Evolutionary conservation across 164 flowering plant genomes (phyloP).

Genomic region (Warburgia ugandensis): DNA sequence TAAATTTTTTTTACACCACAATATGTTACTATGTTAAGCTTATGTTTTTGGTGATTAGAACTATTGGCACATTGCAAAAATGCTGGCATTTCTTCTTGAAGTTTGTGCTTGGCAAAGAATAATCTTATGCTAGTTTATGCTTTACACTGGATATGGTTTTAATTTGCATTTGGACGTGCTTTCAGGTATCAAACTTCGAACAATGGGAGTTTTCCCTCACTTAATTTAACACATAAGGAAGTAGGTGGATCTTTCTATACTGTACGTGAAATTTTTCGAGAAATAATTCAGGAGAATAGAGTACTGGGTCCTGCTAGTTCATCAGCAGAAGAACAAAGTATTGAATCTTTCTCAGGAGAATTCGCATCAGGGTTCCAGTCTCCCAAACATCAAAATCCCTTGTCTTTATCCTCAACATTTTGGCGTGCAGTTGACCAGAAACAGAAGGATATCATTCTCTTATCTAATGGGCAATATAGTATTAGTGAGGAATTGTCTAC

Average conservation of each 20-base stretch:
- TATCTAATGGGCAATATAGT: conserved; percentile 14
- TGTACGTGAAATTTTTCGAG: conserved; percentile 84
- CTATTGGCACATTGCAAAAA: background rate
- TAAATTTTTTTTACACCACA: background rate
- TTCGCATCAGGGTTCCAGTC: too few species aligned
- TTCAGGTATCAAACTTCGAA: conserved; percentile 69
- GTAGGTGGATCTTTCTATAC: conserved; percentile 97
- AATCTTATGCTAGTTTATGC: background rate
- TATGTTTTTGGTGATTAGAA: background rate
- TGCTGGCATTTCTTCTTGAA: too few species aligned
- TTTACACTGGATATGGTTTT: background rate
- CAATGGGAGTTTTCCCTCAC: conserved; percentile 77
- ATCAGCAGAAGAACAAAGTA: conserved; percentile 26
- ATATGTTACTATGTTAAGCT: background rate
- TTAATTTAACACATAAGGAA: conserved; percentile 84
- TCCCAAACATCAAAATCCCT: conserved; percentile 20
- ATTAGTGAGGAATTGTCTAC: too few species aligned
- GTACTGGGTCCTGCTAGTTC: conserved; percentile 68
- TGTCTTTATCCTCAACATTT: conserved; percentile 15
- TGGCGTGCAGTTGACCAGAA: background rate
- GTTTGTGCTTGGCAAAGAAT: too few species aligned
- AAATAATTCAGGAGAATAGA: conserved; percentile 87
- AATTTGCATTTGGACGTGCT: conserved; percentile 9
- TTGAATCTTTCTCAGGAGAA: too few species aligned
- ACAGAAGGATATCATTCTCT: conserved; percentile 15